Conservation (phyloP, 108 stramenopile species). For the Fragilariopsis cylindrus region DNA sequence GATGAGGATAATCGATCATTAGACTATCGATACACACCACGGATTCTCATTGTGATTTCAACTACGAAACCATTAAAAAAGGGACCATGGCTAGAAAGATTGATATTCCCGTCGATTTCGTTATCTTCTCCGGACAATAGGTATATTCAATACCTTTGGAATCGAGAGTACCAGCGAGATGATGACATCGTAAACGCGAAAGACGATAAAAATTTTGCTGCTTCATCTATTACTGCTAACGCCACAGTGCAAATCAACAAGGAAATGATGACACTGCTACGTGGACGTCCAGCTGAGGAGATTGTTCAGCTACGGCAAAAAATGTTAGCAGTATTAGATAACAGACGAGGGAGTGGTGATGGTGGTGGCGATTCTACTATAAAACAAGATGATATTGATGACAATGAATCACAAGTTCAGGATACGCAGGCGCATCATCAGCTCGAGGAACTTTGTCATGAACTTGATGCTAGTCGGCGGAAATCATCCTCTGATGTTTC, state of each 20-base stretch:
- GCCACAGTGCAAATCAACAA: neutral
- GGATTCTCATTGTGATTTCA: slow-evolving; percentile 62
- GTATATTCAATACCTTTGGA: slow-evolving; percentile 68
- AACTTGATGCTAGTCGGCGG: slow-evolving; percentile 21
- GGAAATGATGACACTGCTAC: slow-evolving; percentile 13
- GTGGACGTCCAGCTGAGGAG: slow-evolving; percentile 40
- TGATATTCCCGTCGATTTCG: slow-evolving; percentile 50
- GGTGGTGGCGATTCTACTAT: slow-evolving; percentile 24
- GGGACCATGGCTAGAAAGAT: slow-evolving; percentile 56
- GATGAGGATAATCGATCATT: neutral
- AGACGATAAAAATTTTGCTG: too few species aligned
- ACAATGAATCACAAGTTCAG: neutral
- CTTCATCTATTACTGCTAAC: too few species aligned
- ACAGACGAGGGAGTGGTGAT: neutral
- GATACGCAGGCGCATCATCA: neutral
- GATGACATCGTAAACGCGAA: too few species aligned
- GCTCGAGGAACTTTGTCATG: slow-evolving; percentile 32
- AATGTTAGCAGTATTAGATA: neutral
- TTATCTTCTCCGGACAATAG: slow-evolving; percentile 51
- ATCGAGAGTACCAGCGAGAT: neutral
- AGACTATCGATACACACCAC: slow-evolving; percentile 28
- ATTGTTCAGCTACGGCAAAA: slow-evolving; percentile 28
- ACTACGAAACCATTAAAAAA: slow-evolving; percentile 44
- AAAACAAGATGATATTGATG: neutral
- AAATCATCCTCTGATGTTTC: slow-evolving; percentile 24